Base-by-base conservation (phyloP, 2,329 filamentous ascomycete genomes). In the Macrophomina tecta region DNA sequence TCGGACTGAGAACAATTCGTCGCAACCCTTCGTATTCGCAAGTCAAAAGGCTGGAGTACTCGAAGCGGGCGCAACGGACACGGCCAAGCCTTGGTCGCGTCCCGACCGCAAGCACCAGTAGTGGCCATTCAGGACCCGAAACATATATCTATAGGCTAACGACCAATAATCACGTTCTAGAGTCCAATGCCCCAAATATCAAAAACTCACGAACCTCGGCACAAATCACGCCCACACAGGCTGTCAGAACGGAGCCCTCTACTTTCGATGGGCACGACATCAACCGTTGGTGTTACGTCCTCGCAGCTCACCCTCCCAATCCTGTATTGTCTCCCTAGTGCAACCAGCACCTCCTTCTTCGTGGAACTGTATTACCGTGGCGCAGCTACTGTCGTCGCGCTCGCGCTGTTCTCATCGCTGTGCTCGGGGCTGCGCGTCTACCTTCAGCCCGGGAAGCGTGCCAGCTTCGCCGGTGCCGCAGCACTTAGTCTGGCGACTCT, bases 231-330 rank as follows among this genome's bases (percentile, higher is more conserved):
- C 30, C 34, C 51, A 5, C 12, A n/a, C 16, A 8, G 9, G 9
- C 23, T 30, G 18, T 28, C 53, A 4, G 23, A n/a, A 45, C 42
- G 52, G 52, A 55, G 4, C 16, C 14, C 23, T 23, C 34, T 23
- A 16, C 11, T 32, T n/a, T 40, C 18, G 18, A 11, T 45, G 8
- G 18, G 38, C 2, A 58, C 36, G 3, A 23, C 36, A 11, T 7
- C 55, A 30, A 34, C 38, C 14, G 5, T 58, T 18, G 55, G 38
- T 6, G n/a, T 45, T 16, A n/a, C 55, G 7, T 58, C 55, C 0
- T 58, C 38, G 18, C 55, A 45, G 12, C 53, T 58, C 53, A 58
- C 53, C 12, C 53, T 58, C 18, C 53, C 53, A 7, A 58, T 58
- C 16, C 38, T 58, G 6, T 55, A 55, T 30, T 32, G n/a, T 40